A percentile compares a stretch with the other conserved stretches of the same genome.
Conservation (phyloP, 1,284 basidiomycete species). For the Trichosporon coremiiforme region DNA sequence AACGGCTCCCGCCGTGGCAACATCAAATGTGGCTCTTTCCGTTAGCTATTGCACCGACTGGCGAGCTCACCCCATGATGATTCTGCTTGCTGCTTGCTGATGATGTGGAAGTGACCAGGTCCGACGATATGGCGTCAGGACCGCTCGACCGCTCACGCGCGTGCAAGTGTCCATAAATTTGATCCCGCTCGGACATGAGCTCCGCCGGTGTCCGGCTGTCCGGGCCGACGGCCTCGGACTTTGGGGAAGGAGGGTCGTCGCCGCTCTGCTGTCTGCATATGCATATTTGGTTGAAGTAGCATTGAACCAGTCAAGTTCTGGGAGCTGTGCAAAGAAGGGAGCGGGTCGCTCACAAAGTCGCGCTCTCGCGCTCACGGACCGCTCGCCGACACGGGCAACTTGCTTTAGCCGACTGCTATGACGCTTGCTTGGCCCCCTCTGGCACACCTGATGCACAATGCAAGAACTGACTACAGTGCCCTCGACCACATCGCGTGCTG, state of each 20-base stretch:
- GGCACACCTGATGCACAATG: not conserved
- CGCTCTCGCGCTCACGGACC: no score
- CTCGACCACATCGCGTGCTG: not conserved
- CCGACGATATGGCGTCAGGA: not conserved
- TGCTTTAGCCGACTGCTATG: constrained; percentile 9
- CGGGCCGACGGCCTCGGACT: constrained; percentile 1
- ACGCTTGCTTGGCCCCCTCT: not conserved
- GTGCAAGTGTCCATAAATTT: not conserved
- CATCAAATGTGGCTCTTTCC: not conserved
- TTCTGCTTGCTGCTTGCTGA: not conserved
- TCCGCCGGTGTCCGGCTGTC: not conserved
- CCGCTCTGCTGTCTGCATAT: not conserved
- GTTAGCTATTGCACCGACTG: not conserved
- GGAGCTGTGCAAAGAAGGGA: no score
- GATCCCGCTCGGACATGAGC: constrained; percentile 6
- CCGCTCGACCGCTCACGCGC: not conserved
- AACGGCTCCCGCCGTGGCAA: not conserved
- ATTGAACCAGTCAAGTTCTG: no score
- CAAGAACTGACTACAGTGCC: not conserved
- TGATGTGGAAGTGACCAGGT: not conserved
- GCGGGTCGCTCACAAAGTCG: no score
- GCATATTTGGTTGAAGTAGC: no score
- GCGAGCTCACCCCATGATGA: not conserved
- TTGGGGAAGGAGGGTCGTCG: not conserved
- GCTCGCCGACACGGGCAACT: constrained; percentile 1